These are phyloP conservation scores for Coelastrella sp. DNA, from an alignment of 139 green algal genomes.

Conservation along the genomic window DNA sequence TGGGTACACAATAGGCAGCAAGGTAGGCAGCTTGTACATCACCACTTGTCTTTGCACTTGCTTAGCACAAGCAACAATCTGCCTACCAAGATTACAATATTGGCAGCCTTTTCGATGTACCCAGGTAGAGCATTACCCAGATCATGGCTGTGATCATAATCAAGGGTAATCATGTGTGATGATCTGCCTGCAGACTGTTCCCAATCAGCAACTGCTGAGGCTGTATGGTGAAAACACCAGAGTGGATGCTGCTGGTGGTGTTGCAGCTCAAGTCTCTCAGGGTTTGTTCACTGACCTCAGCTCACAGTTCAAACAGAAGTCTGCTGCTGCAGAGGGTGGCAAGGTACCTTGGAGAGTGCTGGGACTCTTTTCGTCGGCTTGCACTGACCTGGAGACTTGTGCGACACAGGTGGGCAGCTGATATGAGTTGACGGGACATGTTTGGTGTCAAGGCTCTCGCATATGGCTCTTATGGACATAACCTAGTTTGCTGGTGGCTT, in stretches of 20 bases:
- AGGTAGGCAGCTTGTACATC: not conserved
- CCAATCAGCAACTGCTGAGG: slow-evolving; percentile 9
- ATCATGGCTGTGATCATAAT: not conserved
- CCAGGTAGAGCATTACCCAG: not conserved
- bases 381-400: not conserved
- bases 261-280: not conserved
- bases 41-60: not conserved
- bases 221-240: slow-evolving; percentile 13
- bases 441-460: not conserved
- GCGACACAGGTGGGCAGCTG: slow-evolving; percentile 19
- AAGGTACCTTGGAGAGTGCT: slow-evolving; percentile 18
- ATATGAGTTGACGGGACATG: no score
- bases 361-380: slow-evolving; percentile 15
- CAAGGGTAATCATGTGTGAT: not conserved
- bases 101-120: not conserved
- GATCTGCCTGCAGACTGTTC: not conserved
- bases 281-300: not conserved
- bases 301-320: not conserved
- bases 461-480: no score
- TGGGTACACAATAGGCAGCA: not conserved
- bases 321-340: not conserved
- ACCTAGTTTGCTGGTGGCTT: not conserved
- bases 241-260: not conserved
- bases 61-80: not conserved
- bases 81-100: not conserved